Evolutionary conservation across 306 rosid genomes (phyloP), one percentile per base, ranked within the genome.

Genomic region (Biancaea sappan): DNA sequence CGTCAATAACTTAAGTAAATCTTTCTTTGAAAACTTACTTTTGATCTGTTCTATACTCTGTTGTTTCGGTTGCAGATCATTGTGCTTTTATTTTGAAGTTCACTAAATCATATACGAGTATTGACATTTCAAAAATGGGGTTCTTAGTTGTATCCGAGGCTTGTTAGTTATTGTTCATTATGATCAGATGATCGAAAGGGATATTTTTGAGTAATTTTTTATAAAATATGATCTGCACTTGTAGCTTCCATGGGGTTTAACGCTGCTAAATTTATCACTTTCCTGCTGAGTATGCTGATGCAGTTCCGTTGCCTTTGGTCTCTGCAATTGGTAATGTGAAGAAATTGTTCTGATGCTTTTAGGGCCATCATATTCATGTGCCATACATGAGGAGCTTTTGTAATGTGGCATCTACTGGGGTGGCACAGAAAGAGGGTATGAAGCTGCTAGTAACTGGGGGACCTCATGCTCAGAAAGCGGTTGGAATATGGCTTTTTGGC

Each of bases 401-500:
- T 44, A 84, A 53, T 58, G 44, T 47, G 48, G 86, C 83, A 41
- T 82, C 91, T 66, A 50, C 75, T 63, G 79, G 68, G 13, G n/a
- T 65, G 3, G 54, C 29, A 76, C 81, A 73, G 21, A 81, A 89
- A 74, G 88, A 89, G 75, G 92, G 88, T 37, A 31, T 85, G 77
- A 91, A 88, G 85, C 72, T 88, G 62, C 89, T 94, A 0, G 98
- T 93, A 66, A 73, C 75, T 66, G 97, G 83, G 38, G 98, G 97
- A 32, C 18, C 90, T 51, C 91, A 6, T 52, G 97, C 96, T 18
- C 88, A 77, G 72, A 94, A 85, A 82, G 73, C 26, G 73, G 96
- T 94, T 6, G 97, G 98, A 28, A 85, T 87, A 68, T 94, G 98
- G 98, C 92, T 94, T 66, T 94, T 94, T 63, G 81, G 92, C 50